Conservation (phyloP, 2,329 filamentous ascomycete genomes). For the Sphaerulina vaccinii region DNA sequence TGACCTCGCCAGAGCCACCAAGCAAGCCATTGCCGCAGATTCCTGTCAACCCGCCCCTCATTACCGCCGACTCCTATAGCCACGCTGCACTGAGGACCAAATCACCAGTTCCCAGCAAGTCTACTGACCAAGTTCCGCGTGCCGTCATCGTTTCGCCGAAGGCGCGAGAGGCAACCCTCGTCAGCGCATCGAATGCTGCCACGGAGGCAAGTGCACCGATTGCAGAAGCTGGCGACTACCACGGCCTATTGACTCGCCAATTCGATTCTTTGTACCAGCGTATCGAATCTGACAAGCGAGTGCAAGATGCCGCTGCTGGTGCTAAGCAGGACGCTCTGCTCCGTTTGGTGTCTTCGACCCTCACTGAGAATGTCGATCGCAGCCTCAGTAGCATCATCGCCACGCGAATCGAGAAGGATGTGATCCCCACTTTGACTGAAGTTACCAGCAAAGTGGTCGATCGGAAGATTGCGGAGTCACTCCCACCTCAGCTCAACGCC, state of each 20-base stretch:
- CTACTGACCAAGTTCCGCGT: conserved; percentile 23
- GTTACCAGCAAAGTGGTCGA: conserved; percentile 67
- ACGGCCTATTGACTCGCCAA: conserved; percentile 43
- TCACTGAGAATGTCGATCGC: conserved; percentile 71
- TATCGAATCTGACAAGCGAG: conserved; percentile 67
- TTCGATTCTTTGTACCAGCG: conserved; percentile 58
- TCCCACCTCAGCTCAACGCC: conserved; percentile 66
- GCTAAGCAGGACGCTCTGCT: conserved; percentile 70
- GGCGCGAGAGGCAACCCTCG: conserved; percentile 2
- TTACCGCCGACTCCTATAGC: conserved; percentile 43
- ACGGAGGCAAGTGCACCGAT: conserved; percentile 16
- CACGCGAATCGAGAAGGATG: conserved; percentile 69
- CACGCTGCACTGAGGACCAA: conserved; percentile 32
- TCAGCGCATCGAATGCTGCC: conserved; percentile 8
- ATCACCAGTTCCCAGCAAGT: conserved; percentile 16
- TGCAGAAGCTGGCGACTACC: conserved; percentile 9
- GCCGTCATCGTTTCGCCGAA: conserved; percentile 19
- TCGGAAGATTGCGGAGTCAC: conserved; percentile 66
- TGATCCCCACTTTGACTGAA: conserved; percentile 72
- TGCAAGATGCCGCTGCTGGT: conserved; percentile 60
- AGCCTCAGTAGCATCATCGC: conserved; percentile 75
- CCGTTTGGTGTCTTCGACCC: conserved; percentile 64
- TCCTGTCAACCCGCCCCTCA: conserved; percentile 34
- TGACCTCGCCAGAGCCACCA: conserved; percentile 23
- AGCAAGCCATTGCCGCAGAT: conserved; percentile 29